Evolutionary conservation across 805 yeast genomes (phyloP).

Genomic region (Cyberlindnera japonica): DNA sequence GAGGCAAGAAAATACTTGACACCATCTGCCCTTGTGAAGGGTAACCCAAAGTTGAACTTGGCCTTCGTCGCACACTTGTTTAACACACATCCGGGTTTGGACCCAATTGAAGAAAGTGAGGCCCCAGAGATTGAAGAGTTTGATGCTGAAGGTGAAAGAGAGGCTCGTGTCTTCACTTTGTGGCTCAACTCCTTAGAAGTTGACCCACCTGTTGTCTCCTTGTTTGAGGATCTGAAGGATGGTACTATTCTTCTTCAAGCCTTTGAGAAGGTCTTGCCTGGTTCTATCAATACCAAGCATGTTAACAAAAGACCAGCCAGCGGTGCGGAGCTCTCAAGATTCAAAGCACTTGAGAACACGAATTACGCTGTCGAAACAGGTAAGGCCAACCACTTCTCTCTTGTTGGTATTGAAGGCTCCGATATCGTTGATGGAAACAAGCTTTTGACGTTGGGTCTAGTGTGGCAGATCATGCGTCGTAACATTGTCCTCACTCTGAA

Average conservation of each 20-base stretch:
- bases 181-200: constrained; percentile 98
- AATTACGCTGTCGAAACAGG: constrained; percentile 98
- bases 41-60: constrained; percentile 93
- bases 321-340: constrained; percentile 77
- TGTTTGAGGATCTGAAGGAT: constrained; percentile 93
- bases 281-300: constrained; percentile 73
- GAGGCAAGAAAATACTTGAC: constrained; percentile 94
- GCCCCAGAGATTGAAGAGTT: constrained; percentile 94
- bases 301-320: constrained; percentile 80
- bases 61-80: constrained; percentile 97
- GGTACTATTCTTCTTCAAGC: constrained; percentile 89
- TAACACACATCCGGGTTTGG: constrained; percentile 95
- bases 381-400: constrained; percentile 84
- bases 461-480: constrained; percentile 98
- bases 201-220: constrained; percentile 85
- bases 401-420: constrained; percentile 97
- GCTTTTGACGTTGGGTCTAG: constrained; percentile 83
- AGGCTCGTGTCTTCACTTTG: constrained; percentile 95
- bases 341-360: constrained; percentile 96
- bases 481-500: constrained; percentile 84
- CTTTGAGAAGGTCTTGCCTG: constrained; percentile 93
- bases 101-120: constrained; percentile 88
- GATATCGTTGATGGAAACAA: constrained; percentile 94
- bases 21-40: constrained; percentile 88
- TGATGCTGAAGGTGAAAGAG: constrained; percentile 99